Conservation (phyloP, 345 rosid species). For the Streptanthus diversifolius region DNA sequence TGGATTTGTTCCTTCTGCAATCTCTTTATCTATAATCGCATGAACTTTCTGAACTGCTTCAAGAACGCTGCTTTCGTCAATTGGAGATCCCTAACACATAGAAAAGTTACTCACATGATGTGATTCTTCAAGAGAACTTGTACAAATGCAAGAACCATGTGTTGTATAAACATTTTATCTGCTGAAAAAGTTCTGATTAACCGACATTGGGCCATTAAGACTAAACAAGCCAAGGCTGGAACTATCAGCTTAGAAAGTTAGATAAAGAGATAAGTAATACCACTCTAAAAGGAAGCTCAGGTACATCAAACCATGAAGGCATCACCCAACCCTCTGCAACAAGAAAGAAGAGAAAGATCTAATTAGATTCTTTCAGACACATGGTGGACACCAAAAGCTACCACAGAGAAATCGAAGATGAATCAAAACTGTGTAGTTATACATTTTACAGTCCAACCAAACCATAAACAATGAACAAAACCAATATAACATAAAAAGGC, state of each 20-base stretch:
- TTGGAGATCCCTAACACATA: constrained; percentile 53
- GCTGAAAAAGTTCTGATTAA: background rate
- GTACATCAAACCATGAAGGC: constrained; percentile 95
- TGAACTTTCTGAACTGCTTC: constrained; percentile 73
- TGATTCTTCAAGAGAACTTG: background rate
- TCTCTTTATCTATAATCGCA: constrained; percentile 66
- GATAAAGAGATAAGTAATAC: constrained; percentile 38
- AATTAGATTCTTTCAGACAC: background rate
- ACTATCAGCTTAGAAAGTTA: background rate
- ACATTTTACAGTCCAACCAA: background rate
- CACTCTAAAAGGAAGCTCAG: constrained; percentile 75
- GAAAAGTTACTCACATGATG: background rate
- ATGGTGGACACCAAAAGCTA: background rate
- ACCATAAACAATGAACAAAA: background rate
- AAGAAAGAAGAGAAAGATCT: background rate
- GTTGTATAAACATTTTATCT: background rate
- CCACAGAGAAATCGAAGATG: background rate
- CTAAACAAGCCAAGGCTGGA: background rate
- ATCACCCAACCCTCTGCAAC: constrained; percentile 68
- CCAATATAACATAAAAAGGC: background rate
- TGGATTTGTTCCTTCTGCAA: constrained; percentile 59
- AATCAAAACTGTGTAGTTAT: background rate
- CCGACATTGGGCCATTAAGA: background rate
- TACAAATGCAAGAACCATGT: background rate
- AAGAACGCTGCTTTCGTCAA: constrained; percentile 58